Conservation (phyloP, 768 basidiomycete species). For the Serendipita vermifera region DNA sequence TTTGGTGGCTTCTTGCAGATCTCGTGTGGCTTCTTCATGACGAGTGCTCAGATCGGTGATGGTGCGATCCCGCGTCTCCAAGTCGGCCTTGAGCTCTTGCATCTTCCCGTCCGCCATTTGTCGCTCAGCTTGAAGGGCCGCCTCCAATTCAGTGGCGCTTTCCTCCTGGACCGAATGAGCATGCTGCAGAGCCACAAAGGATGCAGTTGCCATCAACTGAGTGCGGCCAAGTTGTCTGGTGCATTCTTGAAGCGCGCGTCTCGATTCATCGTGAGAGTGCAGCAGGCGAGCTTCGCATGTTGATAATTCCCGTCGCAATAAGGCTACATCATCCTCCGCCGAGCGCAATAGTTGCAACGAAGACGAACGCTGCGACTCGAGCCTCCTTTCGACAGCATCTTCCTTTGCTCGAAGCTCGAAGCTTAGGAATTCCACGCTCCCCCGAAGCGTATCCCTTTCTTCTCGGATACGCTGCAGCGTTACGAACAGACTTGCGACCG, state of each 20-base stretch:
- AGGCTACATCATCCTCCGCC: not conserved
- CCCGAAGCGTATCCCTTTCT: not conserved
- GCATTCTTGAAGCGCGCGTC: not conserved
- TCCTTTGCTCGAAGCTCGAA: constrained; percentile 5
- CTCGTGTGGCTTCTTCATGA: not conserved
- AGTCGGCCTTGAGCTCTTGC: not conserved
- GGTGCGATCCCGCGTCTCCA: not conserved
- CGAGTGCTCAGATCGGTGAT: not conserved
- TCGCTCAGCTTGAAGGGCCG: not conserved
- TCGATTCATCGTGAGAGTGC: not conserved
- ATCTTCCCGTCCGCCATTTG: not conserved
- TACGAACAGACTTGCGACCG: constrained; percentile 1
- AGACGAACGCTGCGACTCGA: not conserved
- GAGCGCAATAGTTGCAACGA: not conserved
- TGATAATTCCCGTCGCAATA: not conserved
- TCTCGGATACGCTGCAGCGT: constrained; percentile 4
- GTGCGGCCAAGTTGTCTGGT: not conserved
- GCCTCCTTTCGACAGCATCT: not conserved
- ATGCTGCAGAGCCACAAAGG: not conserved
- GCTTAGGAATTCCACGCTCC: constrained; percentile 1
- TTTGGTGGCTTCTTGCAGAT: not conserved
- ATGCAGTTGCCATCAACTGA: not conserved
- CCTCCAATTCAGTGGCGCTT: not conserved
- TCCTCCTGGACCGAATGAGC: not conserved
- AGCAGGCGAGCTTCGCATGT: not conserved